Evolutionary conservation across 2,329 filamentous ascomycete species (phyloP).

Genomic region (Colletotrichum tropicale): DNA sequence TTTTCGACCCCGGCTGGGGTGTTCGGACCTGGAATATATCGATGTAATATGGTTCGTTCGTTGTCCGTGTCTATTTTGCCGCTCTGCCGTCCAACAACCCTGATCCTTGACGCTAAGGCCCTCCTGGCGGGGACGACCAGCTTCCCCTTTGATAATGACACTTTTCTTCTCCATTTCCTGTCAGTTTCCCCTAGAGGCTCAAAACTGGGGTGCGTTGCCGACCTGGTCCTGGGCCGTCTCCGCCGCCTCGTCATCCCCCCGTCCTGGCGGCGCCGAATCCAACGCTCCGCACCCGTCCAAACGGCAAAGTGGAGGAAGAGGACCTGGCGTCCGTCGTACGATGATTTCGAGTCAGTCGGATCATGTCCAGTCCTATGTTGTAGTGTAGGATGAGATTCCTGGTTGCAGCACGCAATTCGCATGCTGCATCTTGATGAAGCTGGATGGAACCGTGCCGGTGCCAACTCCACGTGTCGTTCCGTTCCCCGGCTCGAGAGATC

Average conservation of each 20-base stretch:
- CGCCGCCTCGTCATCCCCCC: conserved; percentile 9
- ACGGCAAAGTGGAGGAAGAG: not conserved
- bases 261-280: conserved; percentile 2
- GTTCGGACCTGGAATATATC: not conserved
- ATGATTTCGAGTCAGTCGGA: conserved; percentile 12
- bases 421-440: not conserved
- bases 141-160: not conserved
- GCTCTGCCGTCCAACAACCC: not conserved
- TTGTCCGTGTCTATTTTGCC: not conserved
- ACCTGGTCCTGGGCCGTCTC: conserved; percentile 2
- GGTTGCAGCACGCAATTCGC: not conserved
- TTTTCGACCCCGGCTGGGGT: not conserved
- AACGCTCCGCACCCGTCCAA: conserved; percentile 9
- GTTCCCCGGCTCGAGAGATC: not conserved
- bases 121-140: not conserved
- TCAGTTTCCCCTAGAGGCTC: not conserved
- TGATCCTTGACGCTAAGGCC: conserved; percentile 4
- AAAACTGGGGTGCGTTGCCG: not conserved
- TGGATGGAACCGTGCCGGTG: not conserved
- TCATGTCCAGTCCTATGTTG: not conserved
- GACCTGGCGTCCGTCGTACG: not conserved
- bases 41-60: not conserved
- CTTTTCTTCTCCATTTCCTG: not conserved
- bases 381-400: not conserved
- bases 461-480: not conserved